These are phyloP conservation scores for Drosera spatulata DNA, from an alignment of 179 eudicot genomes.

Conservation along the genomic window DNA sequence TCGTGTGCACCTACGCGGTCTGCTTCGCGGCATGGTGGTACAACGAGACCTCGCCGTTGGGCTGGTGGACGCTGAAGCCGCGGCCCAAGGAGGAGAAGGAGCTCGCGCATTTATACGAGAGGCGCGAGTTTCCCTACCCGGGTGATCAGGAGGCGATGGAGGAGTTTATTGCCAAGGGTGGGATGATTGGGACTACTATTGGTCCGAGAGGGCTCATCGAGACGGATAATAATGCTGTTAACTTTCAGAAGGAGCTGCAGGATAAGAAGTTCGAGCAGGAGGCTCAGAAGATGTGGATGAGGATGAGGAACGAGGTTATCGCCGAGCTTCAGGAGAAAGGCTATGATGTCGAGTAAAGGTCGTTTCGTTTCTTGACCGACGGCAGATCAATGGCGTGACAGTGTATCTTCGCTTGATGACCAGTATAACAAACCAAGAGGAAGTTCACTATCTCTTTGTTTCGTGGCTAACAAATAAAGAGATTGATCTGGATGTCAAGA, in stretches of 20 bases:
- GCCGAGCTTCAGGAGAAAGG: constrained; percentile 86
- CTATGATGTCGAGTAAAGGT: constrained; percentile 50
- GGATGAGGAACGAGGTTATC: constrained; percentile 93
- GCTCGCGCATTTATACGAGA: constrained; percentile 75
- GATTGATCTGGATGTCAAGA: too few species aligned
- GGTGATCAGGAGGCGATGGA: constrained; percentile 91
- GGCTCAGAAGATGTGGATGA: constrained; percentile 61
- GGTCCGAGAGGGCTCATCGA: constrained; percentile 78
- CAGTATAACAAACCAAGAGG: too few species aligned
- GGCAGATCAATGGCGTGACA: too few species aligned
- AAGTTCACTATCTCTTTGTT: too few species aligned
- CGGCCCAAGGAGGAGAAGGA: constrained; percentile 86
- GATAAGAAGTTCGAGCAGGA: constrained; percentile 87
- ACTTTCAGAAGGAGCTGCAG: constrained; percentile 79
- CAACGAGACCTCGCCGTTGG: constrained; percentile 88
- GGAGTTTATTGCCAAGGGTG: constrained; percentile 74
- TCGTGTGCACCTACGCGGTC: constrained; percentile 65
- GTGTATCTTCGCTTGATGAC: too few species aligned
- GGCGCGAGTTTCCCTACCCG: constrained; percentile 73
- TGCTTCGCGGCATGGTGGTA: constrained; percentile 69
- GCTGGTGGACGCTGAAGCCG: constrained; percentile 93
- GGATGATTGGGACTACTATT: constrained; percentile 89
- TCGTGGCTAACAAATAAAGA: too few species aligned
- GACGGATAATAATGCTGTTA: constrained; percentile 48
- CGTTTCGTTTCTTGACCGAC: too few species aligned